Conservation (phyloP, 805 yeast species). For the Ogataea zsoltii region DNA sequence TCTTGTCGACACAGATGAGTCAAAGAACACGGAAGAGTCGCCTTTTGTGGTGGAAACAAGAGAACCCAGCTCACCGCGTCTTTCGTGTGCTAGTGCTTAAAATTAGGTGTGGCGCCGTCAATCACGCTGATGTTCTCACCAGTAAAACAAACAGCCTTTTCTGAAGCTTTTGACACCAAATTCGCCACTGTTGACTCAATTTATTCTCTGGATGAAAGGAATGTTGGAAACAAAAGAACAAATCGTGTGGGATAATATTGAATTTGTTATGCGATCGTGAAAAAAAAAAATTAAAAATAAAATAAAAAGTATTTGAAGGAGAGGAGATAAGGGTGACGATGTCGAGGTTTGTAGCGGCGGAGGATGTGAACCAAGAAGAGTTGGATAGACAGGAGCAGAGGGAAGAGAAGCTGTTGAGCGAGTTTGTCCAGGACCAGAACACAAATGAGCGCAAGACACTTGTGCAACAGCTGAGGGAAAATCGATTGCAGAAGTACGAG, state of each 20-base stretch:
- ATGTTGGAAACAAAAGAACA: neutral
- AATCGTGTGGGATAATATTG: neutral
- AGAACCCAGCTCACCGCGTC: too few relatives aligned
- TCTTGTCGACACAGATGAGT: too few relatives aligned
- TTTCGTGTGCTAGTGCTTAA: too few relatives aligned
- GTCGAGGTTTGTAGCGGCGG: slow-evolving; percentile 27
- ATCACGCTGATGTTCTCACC: too few relatives aligned
- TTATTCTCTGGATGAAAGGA: neutral
- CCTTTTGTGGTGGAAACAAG: too few relatives aligned
- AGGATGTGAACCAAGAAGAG: slow-evolving; percentile 19
- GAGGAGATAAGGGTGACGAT: slow-evolving; percentile 1
- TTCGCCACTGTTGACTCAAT: too few relatives aligned
- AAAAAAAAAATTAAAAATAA: neutral
- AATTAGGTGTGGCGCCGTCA: too few relatives aligned
- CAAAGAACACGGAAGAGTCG: too few relatives aligned
- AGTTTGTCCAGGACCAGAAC: slow-evolving; percentile 23
- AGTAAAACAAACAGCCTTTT: too few relatives aligned
- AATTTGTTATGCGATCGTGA: neutral
- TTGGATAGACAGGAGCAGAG: slow-evolving; percentile 18
- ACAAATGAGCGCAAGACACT: slow-evolving; percentile 39
- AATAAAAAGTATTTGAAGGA: neutral
- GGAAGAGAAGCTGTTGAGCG: slow-evolving; percentile 15
- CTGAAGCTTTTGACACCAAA: too few relatives aligned
- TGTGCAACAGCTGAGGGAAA: slow-evolving; percentile 42
- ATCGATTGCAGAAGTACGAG: slow-evolving; percentile 31